Conservation (phyloP, 2,329 filamentous ascomycete species). For the Diaporthe citri region DNA sequence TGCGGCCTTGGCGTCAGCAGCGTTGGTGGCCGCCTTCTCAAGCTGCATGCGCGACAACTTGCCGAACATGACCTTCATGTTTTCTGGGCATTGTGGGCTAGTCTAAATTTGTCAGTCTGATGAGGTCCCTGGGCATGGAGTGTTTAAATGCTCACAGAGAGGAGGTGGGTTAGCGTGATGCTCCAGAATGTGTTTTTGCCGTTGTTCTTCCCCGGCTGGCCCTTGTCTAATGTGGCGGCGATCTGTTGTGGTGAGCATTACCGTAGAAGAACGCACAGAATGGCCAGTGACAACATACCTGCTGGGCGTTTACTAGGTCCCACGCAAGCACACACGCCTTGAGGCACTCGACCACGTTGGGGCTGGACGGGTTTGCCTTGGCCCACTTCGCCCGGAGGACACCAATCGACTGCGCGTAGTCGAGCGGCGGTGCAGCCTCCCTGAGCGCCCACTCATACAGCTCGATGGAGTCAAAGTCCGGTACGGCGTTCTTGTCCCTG, state of each 20-base stretch:
- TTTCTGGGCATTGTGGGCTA: constrained; percentile 59
- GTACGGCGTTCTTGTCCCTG: constrained; percentile 59
- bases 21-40: constrained; percentile 60
- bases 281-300: constrained; percentile 54
- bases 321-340: constrained; percentile 66
- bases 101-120: constrained; percentile 51
- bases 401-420: constrained; percentile 63
- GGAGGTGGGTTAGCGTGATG: constrained; percentile 65
- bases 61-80: constrained; percentile 65
- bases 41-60: constrained; percentile 65
- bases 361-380: constrained; percentile 64
- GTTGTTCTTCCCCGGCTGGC: constrained; percentile 61
- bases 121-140: too few species aligned
- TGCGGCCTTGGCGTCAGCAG: constrained; percentile 48
- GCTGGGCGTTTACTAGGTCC: constrained; percentile 69
- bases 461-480: constrained; percentile 65
- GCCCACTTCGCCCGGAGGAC: constrained; percentile 63
- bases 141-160: constrained; percentile 59
- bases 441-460: constrained; percentile 68
- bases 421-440: constrained; percentile 46
- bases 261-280: too few species aligned
- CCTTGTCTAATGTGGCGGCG: constrained; percentile 65
- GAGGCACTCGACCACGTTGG: constrained; percentile 58
- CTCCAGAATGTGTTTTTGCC: constrained; percentile 66
- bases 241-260: constrained; percentile 55